Evolutionary conservation across 2,329 filamentous ascomycete genomes (phyloP).

Genomic region (Metarhizium sp.): DNA sequence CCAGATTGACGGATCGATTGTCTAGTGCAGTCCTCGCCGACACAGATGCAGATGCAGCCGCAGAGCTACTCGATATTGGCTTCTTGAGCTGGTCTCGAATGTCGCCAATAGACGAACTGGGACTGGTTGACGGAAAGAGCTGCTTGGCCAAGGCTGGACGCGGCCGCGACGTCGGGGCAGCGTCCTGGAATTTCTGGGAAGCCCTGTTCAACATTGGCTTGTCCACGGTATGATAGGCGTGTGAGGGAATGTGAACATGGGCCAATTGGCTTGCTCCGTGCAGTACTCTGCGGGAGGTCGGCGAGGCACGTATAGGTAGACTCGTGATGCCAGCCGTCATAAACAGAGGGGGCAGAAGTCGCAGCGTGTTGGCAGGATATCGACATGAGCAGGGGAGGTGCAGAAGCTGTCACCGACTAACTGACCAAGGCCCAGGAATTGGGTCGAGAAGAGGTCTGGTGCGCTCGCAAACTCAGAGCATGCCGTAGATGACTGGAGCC

Average conservation of each 20-base stretch:
- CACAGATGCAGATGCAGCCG: constrained; percentile 18
- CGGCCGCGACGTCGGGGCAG: constrained; percentile 26
- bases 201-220: constrained; percentile 10
- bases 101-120: constrained; percentile 32
- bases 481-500: not conserved
- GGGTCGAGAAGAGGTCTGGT: not conserved
- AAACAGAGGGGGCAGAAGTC: constrained; percentile 14
- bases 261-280: constrained; percentile 15
- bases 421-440: not conserved
- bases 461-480: not conserved
- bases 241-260: constrained; percentile 13
- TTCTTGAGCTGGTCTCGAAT: constrained; percentile 44
- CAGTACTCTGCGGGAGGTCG: constrained; percentile 19
- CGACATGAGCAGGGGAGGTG: not conserved
- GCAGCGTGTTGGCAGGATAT: not conserved
- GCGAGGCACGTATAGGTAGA: constrained; percentile 26
- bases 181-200: constrained; percentile 4
- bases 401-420: not conserved
- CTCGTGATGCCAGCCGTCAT: constrained; percentile 25
- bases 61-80: constrained; percentile 24
- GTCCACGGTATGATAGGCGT: constrained; percentile 1
- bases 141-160: constrained; percentile 36
- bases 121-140: constrained; percentile 49
- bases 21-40: constrained; percentile 29
- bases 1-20: constrained; percentile 23